These are phyloP conservation scores for Purshia tridentata DNA, from an alignment of 306 rosid genomes.

Conservation along the genomic window DNA sequence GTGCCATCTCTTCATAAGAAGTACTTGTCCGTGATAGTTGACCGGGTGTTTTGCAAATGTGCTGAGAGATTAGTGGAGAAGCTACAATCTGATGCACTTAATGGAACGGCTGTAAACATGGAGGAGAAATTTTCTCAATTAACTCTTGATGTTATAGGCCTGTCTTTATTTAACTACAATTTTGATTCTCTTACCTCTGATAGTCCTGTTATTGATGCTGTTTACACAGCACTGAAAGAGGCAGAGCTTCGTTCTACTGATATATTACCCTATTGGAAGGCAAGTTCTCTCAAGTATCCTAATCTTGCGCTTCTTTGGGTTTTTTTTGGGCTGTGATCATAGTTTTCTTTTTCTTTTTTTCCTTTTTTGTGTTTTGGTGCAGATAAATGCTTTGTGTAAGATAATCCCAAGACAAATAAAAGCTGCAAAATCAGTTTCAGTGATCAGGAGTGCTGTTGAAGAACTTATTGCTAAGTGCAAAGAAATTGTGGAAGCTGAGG, in stretches of 20 bases:
- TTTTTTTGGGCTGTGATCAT: constrained; percentile 4
- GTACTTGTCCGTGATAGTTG: constrained; percentile 83
- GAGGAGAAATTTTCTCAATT: constrained; percentile 84
- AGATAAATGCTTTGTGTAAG: constrained; percentile 70
- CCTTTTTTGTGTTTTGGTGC: constrained; percentile 10
- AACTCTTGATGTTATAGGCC: constrained; percentile 93
- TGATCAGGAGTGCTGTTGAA: constrained; percentile 77
- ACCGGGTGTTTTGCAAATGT: constrained; percentile 82
- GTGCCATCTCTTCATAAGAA: constrained; percentile 95
- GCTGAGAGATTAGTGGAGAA: constrained; percentile 90
- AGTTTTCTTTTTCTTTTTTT: not conserved
- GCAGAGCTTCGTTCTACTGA: constrained; percentile 96
- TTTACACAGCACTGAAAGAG: constrained; percentile 92
- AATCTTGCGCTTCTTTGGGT: not conserved
- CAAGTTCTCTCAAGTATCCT: constrained; percentile 22
- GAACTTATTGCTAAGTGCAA: constrained; percentile 85
- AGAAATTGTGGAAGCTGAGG: constrained; percentile 89
- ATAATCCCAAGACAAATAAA: constrained; percentile 88
- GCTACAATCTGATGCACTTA: constrained; percentile 58
- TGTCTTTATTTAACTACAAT: constrained; percentile 88
- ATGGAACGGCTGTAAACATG: constrained; percentile 82
- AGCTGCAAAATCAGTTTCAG: constrained; percentile 74
- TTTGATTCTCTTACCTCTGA: constrained; percentile 71
- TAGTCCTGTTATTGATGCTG: constrained; percentile 91
- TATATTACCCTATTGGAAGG: constrained; percentile 96